Conservation (phyloP, 345 rosid genomes). For the Carallia pectinifolia region DNA sequence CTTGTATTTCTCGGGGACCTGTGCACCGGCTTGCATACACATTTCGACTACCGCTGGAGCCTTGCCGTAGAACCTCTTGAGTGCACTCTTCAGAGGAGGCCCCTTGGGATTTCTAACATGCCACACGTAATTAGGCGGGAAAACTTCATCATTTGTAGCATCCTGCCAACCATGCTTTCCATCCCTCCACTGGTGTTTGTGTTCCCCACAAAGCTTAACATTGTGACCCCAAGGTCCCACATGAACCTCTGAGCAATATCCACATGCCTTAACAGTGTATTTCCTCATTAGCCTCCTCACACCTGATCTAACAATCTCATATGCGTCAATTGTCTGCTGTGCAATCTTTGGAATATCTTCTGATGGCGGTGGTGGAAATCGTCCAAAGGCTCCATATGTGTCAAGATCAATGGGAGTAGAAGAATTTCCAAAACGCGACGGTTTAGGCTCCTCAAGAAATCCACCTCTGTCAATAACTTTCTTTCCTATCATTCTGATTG, state of each 20-base stretch:
- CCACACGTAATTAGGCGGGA: constrained; percentile 82
- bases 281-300: constrained; percentile 68
- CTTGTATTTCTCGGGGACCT: constrained; percentile 55
- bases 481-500: constrained; percentile 73
- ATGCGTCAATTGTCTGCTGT: constrained; percentile 74
- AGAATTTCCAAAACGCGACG: constrained; percentile 39
- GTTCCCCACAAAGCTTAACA: constrained; percentile 86
- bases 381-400: constrained; percentile 54
- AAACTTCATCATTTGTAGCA: constrained; percentile 66
- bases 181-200: constrained; percentile 96
- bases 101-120: constrained; percentile 70
- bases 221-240: constrained; percentile 96
- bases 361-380: constrained; percentile 49
- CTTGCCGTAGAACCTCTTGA: constrained; percentile 80
- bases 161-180: constrained; percentile 98
- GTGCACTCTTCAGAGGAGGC: constrained; percentile 50
- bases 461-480: constrained; percentile 74
- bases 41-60: constrained; percentile 79
- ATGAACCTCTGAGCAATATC: constrained; percentile 88
- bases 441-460: constrained; percentile 52
- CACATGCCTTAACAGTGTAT: constrained; percentile 85
- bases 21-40: constrained; percentile 78
- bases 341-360: constrained; percentile 66
- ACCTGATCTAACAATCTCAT: constrained; percentile 57
- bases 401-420: constrained; percentile 67